Evolutionary conservation across 257 asterid species (phyloP).

Genomic region (Perilla frutescens): DNA sequence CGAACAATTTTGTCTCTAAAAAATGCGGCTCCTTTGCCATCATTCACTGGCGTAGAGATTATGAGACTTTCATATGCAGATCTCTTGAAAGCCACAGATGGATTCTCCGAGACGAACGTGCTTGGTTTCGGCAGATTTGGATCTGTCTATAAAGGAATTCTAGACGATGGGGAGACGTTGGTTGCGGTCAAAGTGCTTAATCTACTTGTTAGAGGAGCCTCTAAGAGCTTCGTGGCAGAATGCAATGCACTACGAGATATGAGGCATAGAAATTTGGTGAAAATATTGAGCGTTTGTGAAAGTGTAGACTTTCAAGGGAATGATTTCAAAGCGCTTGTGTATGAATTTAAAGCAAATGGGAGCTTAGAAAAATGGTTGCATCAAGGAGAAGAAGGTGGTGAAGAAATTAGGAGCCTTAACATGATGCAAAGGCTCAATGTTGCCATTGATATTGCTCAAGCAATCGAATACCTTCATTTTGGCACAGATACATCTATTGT

Average conservation of each 20-base stretch:
- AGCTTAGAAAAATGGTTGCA: conserved; percentile 10
- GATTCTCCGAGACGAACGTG: neutral
- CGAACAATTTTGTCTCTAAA: neutral
- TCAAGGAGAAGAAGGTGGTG: neutral
- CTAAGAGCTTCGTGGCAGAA: conserved; percentile 12
- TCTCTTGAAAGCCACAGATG: conserved; percentile 1
- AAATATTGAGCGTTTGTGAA: conserved; percentile 23
- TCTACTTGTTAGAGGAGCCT: neutral
- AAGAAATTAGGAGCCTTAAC: neutral
- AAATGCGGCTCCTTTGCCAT: neutral
- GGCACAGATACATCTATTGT: neutral
- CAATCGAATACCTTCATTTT: conserved; percentile 1
- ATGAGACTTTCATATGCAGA: conserved; percentile 4
- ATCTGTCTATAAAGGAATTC: neutral
- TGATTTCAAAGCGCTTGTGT: conserved; percentile 9
- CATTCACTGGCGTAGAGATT: neutral
- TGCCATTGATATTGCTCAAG: conserved; percentile 22
- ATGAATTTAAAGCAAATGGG: conserved; percentile 3
- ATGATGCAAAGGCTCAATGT: neutral
- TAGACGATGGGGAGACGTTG: neutral
- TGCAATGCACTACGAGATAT: conserved; percentile 8
- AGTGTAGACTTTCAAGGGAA: conserved; percentile 29
- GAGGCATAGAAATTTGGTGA: conserved; percentile 17
- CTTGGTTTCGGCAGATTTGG: conserved; percentile 3
- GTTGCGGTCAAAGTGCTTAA: conserved; percentile 24